Conservation (phyloP, 2,329 filamentous ascomycete genomes). For the Colletotrichum tropicicola region DNA sequence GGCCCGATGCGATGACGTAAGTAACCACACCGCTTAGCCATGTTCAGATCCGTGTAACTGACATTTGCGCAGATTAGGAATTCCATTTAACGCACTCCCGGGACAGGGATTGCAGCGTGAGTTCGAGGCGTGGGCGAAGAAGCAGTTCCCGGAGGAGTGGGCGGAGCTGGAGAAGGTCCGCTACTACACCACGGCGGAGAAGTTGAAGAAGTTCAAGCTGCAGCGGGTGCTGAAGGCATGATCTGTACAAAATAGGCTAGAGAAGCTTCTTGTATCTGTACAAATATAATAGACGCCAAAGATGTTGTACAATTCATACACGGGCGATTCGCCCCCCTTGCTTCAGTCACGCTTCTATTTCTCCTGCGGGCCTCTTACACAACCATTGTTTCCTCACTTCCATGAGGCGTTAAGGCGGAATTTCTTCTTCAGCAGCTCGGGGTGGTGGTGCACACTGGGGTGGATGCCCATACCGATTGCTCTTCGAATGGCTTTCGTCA, state of each 20-base stretch:
- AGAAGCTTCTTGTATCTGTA: slow-evolving; percentile 32
- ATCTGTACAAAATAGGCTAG: slow-evolving; percentile 40
- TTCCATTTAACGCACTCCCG: slow-evolving; percentile 78
- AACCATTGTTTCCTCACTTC: slow-evolving; percentile 1
- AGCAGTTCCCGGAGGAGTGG: slow-evolving; percentile 76
- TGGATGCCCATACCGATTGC: slow-evolving; percentile 91
- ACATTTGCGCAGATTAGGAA: slow-evolving; percentile 66
- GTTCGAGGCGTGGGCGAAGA: slow-evolving; percentile 79
- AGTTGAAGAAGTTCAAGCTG: slow-evolving; percentile 59
- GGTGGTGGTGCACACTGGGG: slow-evolving; percentile 90
- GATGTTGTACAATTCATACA: slow-evolving; percentile 37
- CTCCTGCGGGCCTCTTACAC: neutral
- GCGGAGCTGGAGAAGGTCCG: slow-evolving; percentile 66
- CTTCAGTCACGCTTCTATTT: neutral
- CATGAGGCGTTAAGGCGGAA: slow-evolving; percentile 33
- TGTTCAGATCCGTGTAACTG: neutral
- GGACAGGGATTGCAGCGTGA: slow-evolving; percentile 71
- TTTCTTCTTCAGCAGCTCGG: slow-evolving; percentile 72
- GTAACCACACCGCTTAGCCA: slow-evolving; percentile 43
- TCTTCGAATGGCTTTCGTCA: slow-evolving; percentile 91
- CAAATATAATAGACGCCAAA: slow-evolving; percentile 31
- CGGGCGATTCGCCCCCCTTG: neutral
- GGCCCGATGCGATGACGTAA: slow-evolving; percentile 77
- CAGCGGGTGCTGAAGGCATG: slow-evolving; percentile 57
- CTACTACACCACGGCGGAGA: slow-evolving; percentile 52